A percentile compares a stretch with the other conserved stretches of the same genome.
Evolutionary conservation across 2,329 filamentous ascomycete species (phyloP).

Genomic region (Atkinsonella texensis): DNA sequence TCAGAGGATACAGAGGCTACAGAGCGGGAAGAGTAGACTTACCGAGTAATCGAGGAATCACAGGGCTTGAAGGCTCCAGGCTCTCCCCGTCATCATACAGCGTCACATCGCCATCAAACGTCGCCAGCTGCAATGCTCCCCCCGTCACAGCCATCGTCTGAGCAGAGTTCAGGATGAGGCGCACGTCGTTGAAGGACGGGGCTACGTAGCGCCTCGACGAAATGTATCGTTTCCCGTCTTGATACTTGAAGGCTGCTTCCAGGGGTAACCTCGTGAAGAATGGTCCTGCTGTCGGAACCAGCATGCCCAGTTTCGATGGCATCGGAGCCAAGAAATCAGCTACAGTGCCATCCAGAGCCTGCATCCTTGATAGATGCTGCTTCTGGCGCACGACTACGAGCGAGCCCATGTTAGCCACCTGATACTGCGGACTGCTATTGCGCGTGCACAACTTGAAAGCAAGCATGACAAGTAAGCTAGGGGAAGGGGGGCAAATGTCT

Average conservation of each 20-base stretch:
- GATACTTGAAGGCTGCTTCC: slow-evolving; percentile 82
- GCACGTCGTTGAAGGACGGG: slow-evolving; percentile 93
- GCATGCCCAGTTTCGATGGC: slow-evolving; percentile 80
- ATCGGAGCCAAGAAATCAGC: slow-evolving; percentile 21
- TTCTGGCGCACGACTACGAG: slow-evolving; percentile 57
- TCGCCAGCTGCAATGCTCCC: slow-evolving; percentile 69
- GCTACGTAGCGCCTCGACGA: slow-evolving; percentile 86
- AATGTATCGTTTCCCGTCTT: slow-evolving; percentile 77
- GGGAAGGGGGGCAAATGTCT: too few relatives aligned
- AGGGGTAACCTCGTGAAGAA: slow-evolving; percentile 87
- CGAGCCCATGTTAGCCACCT: too few relatives aligned
- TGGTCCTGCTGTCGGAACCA: slow-evolving; percentile 81
- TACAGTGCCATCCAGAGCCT: neutral
- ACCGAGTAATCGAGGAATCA: slow-evolving; percentile 54
- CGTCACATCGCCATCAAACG: slow-evolving; percentile 96
- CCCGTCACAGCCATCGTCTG: slow-evolving; percentile 85
- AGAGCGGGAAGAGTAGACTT: slow-evolving; percentile 6
- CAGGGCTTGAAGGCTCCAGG: slow-evolving; percentile 61
- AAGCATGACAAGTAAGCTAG: too few relatives aligned
- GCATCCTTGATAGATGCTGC: slow-evolving; percentile 5
- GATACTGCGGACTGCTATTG: too few relatives aligned
- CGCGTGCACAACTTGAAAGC: too few relatives aligned
- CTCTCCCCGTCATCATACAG: slow-evolving; percentile 84
- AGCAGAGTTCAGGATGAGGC: slow-evolving; percentile 85
- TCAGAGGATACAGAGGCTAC: neutral